These are phyloP conservation scores for Clonostachys chloroleuca DNA, from an alignment of 2,329 filamentous ascomycete species.

Conservation along the genomic window DNA sequence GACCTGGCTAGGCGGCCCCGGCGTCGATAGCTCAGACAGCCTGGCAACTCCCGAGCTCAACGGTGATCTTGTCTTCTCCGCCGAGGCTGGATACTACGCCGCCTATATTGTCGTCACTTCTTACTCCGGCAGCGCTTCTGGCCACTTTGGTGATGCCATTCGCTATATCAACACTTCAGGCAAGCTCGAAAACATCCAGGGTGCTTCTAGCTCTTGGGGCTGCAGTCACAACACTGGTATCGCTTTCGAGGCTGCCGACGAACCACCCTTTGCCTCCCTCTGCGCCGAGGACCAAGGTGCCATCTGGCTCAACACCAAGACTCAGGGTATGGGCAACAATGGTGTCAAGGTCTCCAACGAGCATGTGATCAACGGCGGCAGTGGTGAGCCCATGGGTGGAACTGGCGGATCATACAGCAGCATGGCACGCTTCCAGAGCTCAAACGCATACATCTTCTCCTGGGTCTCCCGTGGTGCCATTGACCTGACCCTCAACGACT, in stretches of 20 bases:
- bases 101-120: conserved; percentile 59
- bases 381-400: conserved; percentile 56
- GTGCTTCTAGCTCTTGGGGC: conserved; percentile 52
- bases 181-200: conserved; percentile 41
- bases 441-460: conserved; percentile 52
- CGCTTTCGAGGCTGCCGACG: conserved; percentile 55
- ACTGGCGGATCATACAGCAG: conserved; percentile 59
- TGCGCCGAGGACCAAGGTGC: conserved; percentile 60
- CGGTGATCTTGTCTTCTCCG: conserved; percentile 57
- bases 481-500: conserved; percentile 47
- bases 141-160: conserved; percentile 53
- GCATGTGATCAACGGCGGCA: conserved; percentile 54
- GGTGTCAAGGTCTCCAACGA: conserved; percentile 60
- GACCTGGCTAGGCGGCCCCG: conserved; percentile 54
- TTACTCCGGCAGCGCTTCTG: conserved; percentile 46
- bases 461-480: conserved; percentile 58
- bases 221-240: conserved; percentile 64
- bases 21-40: conserved; percentile 38
- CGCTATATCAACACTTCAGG: conserved; percentile 43
- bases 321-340: conserved; percentile 44
- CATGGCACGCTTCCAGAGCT: conserved; percentile 47
- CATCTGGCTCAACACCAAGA: conserved; percentile 60
- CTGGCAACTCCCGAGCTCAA: conserved; percentile 55
- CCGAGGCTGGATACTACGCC: conserved; percentile 49
- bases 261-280: conserved; percentile 51